These are phyloP conservation scores for Chlamydomonas schloesseri DNA, from an alignment of 139 green algal species.

Conservation along the genomic window DNA sequence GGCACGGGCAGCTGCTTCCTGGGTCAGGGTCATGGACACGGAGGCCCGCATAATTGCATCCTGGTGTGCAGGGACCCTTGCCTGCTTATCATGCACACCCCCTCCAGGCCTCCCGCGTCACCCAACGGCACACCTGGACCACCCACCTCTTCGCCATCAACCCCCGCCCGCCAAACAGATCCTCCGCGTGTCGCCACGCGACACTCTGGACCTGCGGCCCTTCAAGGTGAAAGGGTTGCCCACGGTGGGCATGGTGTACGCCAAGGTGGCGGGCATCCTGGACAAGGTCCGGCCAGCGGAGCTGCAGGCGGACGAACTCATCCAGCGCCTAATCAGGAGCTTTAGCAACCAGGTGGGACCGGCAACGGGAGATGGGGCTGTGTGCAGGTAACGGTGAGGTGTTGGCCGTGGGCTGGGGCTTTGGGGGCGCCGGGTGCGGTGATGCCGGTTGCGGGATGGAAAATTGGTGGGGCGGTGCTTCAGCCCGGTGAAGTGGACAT, in stretches of 20 bases:
- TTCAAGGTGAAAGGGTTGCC: conserved; percentile 67
- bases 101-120: too few species aligned
- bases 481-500: too few species aligned
- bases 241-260: conserved; percentile 73
- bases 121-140: too few species aligned
- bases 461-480: too few species aligned
- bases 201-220: conserved; percentile 58
- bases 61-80: too few species aligned
- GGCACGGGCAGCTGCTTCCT: too few species aligned
- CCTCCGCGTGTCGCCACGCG: conserved; percentile 72
- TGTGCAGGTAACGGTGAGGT: too few species aligned
- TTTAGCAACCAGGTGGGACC: conserved; percentile 75
- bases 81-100: background rate
- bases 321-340: conserved; percentile 64
- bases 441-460: too few species aligned
- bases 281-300: conserved; percentile 71
- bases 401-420: too few species aligned
- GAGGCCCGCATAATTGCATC: too few species aligned
- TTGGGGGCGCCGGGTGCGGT: too few species aligned
- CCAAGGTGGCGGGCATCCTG: conserved; percentile 76
- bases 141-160: background rate
- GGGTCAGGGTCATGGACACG: too few species aligned
- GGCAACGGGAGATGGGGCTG: background rate
- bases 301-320: conserved; percentile 75
- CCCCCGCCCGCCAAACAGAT: conserved; percentile 66